Conservation (phyloP, 306 rosid genomes). For the Amphicarpaea edgeworthii region DNA sequence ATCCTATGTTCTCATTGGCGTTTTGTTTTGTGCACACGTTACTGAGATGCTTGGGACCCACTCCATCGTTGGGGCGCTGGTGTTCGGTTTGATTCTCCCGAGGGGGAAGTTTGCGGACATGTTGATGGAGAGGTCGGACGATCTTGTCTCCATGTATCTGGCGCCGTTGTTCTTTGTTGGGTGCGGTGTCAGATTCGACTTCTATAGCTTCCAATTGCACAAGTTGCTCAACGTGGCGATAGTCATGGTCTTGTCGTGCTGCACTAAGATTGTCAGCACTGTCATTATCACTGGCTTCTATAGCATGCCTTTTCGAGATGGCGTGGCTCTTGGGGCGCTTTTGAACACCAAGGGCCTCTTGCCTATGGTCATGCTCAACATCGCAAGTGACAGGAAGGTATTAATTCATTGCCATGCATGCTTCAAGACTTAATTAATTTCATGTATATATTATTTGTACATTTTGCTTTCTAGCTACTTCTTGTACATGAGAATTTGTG, state of each 20-base stretch:
- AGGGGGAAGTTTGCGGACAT: constrained; percentile 44
- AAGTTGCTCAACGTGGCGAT: neutral
- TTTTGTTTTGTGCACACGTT: constrained; percentile 24
- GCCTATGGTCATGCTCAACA: constrained; percentile 37
- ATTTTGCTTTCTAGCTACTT: too few species aligned
- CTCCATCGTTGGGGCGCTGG: constrained; percentile 50
- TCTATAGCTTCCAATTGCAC: rapidly evolving
- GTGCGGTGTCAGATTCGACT: constrained; percentile 28
- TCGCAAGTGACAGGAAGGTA: constrained; percentile 41
- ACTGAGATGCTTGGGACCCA: constrained; percentile 54
- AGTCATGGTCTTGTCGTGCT: neutral
- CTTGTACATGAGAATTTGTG: neutral
- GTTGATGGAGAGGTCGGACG: constrained; percentile 47
- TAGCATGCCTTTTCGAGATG: constrained; percentile 29
- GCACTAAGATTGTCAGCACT: constrained; percentile 46
- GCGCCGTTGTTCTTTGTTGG: constrained; percentile 49
- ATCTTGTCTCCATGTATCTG: constrained; percentile 33
- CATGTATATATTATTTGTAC: neutral
- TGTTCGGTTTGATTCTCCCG: constrained; percentile 51
- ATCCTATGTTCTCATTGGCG: constrained; percentile 39
- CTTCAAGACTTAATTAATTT: too few species aligned
- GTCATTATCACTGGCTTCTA: neutral
- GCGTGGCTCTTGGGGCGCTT: constrained; percentile 52
- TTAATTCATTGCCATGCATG: too few species aligned
- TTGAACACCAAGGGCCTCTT: constrained; percentile 59